phyloP scores from a whole-genome alignment of 2,329 filamentous ascomycete species.

The Epichloe sp. region DNA sequence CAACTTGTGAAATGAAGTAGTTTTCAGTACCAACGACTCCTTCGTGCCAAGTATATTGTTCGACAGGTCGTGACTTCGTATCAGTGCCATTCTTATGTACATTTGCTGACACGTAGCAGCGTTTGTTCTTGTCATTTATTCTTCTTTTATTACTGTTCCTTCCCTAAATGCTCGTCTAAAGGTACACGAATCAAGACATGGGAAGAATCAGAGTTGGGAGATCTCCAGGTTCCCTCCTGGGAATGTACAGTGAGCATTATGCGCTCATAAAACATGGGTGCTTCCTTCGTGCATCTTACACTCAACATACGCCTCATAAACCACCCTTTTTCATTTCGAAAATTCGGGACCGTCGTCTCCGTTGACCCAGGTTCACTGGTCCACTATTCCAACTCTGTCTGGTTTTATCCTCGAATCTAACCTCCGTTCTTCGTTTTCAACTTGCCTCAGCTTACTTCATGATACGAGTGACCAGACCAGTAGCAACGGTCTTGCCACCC shows the following conservation, averaged over 20 bases:
- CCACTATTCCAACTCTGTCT: neutral
- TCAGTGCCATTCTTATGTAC: too few species aligned
- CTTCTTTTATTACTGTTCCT: slow-evolving; percentile 18
- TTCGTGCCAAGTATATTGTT: too few species aligned
- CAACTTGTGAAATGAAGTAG: too few species aligned
- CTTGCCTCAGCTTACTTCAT: slow-evolving; percentile 30
- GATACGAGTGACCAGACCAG: slow-evolving; percentile 69
- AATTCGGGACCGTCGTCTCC: slow-evolving; percentile 2
- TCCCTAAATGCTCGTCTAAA: slow-evolving; percentile 20
- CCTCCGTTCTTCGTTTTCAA: neutral
- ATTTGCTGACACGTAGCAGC: too few species aligned
- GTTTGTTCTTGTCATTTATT: slow-evolving; percentile 1
- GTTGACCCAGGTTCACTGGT: neutral
- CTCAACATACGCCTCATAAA: neutral
- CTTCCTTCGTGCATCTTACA: slow-evolving; percentile 6
- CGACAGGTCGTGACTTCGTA: too few species aligned
- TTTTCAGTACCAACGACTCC: too few species aligned
- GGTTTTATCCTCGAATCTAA: neutral
- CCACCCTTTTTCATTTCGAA: slow-evolving; percentile 2
- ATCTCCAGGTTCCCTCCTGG: slow-evolving; percentile 21
- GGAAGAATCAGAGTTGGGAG: slow-evolving; percentile 28
- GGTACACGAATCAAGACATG: slow-evolving; percentile 24
- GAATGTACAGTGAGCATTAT: slow-evolving; percentile 24
- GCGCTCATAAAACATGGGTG: slow-evolving; percentile 16
- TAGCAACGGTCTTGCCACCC: slow-evolving; percentile 81